A percentile compares a stretch with the other conserved stretches of the same genome.
These are phyloP conservation scores for Metschnikowia sp. DNA, from an alignment of 805 yeast species.

Conservation along the genomic window DNA sequence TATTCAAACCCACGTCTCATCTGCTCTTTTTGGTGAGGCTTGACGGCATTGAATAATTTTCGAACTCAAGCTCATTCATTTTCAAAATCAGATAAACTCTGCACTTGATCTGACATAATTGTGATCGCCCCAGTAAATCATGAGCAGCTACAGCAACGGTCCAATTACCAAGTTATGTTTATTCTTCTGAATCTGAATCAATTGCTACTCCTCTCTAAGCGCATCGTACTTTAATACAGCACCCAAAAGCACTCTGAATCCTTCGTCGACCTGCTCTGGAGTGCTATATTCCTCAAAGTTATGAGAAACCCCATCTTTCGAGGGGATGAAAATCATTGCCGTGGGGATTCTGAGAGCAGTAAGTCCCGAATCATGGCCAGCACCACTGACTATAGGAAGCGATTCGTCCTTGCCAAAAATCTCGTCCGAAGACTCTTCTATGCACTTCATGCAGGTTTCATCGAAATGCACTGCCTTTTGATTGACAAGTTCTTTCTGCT, in stretches of 20 bases:
- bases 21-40: too few relatives aligned
- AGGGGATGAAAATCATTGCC: slow-evolving; percentile 71
- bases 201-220: background rate
- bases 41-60: too few relatives aligned
- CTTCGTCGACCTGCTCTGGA: slow-evolving; percentile 62
- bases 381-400: slow-evolving; percentile 57
- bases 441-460: slow-evolving; percentile 29
- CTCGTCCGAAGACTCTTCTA: slow-evolving; percentile 49
- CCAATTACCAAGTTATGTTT: background rate
- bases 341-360: slow-evolving; percentile 59
- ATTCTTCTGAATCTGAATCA: background rate
- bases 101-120: too few relatives aligned
- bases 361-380: slow-evolving; percentile 71
- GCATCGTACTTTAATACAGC: slow-evolving; percentile 36
- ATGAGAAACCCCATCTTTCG: slow-evolving; percentile 63
- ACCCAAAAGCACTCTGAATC: slow-evolving; percentile 53
- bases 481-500: slow-evolving; percentile 42
- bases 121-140: too few relatives aligned
- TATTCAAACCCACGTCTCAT: too few relatives aligned
- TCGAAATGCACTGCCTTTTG: slow-evolving; percentile 60
- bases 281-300: slow-evolving; percentile 63
- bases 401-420: slow-evolving; percentile 44
- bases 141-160: background rate
- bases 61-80: too few relatives aligned
- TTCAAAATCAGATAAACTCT: too few relatives aligned